Evolutionary conservation across 2,329 filamentous ascomycete species (phyloP), one percentile per base, ranked within the genome.

Genomic region (Bipolaris bicolor): DNA sequence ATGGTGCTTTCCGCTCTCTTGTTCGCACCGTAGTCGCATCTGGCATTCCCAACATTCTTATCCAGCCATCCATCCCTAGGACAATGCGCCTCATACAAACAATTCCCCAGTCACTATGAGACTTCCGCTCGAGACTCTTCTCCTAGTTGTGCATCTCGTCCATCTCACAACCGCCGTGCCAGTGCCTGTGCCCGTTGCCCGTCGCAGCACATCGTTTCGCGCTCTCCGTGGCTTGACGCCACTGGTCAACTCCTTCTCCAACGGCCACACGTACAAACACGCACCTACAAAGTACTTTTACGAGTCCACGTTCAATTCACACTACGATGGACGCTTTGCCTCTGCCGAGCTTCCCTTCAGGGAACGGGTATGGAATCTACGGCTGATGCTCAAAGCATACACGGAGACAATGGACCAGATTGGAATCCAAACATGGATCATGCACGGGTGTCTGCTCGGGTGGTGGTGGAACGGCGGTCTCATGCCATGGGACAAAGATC

Each of bases 381-480:
- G 78, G 18, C 75, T 79, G 2, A 75, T 87, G 34, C 78, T 86
- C 58, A 81, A 81, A 62, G 82, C 83, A 1, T 87, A 87, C 63
- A 76, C 86, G 2, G 73, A 77, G 1, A 83, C 83, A 5, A 87
- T 87, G 84, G 74, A 79, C 40, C 78, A 82, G 49, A 79, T 87
- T 31, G 81, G 83, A 13, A 81, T 81, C 3, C 82, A 86, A 62
- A 87, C 85, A 7, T 88, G 85, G 85, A 82, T 88, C 55, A 86
- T 87, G 83, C 85, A 88, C 63, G 85, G 85, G 11, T 83, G 82
- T 5, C 73, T 88, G 39, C 75, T 87, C 15, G 83, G 84, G 34
- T 87, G 85, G 85, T 87, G 83, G 81, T 88, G 85, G 85, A 86
- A 86, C 63, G 78, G 81, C 51, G 80, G 81, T 67, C 82, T 86